A percentile compares a stretch with the other conserved stretches of the same genome.
Evolutionary conservation across 345 rosid genomes (phyloP).

Genomic region (Euphorbia tirucalli): DNA sequence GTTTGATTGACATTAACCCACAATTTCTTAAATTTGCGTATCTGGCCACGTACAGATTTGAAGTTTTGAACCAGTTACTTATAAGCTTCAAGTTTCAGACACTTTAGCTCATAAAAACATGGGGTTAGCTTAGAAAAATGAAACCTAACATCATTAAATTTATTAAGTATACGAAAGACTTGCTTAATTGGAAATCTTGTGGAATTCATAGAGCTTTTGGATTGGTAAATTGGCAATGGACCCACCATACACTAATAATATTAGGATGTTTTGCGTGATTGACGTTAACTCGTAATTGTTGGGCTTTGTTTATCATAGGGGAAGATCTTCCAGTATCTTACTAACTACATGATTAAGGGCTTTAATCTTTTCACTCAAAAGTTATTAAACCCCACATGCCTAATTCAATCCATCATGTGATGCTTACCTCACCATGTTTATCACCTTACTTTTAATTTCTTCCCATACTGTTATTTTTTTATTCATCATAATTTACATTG

Average conservation of each 20-base stretch:
- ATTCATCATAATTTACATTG: not conserved
- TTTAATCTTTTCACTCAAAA: not conserved
- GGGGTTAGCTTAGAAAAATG: conserved; percentile 24
- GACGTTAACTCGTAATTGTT: conserved; percentile 47
- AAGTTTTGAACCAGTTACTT: not conserved
- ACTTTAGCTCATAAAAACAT: conserved; percentile 11
- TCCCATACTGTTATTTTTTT: not conserved
- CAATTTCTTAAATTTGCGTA: conserved; percentile 1
- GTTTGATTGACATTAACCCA: not conserved
- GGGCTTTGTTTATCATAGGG: conserved; percentile 29
- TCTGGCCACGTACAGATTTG: not conserved
- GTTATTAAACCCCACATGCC: conserved; percentile 6
- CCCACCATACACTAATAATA: conserved; percentile 24
- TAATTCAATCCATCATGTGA: not conserved
- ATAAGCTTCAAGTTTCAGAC: conserved; percentile 14
- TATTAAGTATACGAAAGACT: conserved; percentile 1
- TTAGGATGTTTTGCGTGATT: conserved; percentile 63
- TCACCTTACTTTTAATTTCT: not conserved
- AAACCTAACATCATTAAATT: conserved; percentile 23
- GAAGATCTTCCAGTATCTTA: conserved; percentile 64
- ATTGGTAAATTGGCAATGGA: no score
- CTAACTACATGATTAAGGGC: conserved; percentile 47
- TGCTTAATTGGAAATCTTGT: not conserved
- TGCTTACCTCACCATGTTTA: not conserved
- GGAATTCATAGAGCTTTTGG: not conserved